Evolutionary conservation across 495 filamentous ascomycete species (phyloP), one percentile per base, ranked within the genome.

Genomic region (Glutinoglossum americanum): DNA sequence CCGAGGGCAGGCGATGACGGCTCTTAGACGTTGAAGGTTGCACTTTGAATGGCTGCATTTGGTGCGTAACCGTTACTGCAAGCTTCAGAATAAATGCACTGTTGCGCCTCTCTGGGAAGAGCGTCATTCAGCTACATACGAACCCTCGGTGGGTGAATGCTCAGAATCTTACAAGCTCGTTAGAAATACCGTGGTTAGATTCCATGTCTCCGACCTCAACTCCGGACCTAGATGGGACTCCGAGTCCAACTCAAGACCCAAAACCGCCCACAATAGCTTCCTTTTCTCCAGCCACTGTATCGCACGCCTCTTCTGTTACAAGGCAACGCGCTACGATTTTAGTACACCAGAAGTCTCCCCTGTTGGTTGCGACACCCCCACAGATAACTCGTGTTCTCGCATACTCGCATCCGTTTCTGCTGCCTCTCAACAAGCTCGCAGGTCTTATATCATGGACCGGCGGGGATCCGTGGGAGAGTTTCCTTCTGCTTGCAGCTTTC

Each of bases 381-480:
- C 83, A 89, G 65, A 80, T 99, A 65, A 97, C 92, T 6, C 78
- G 89, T 51, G 87, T 89, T 0, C 75, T 99, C 55, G 89, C 88
- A 58, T 94, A 96, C 65, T 93, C 87, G 25, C 88, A 96, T 68
- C 88, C 90, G 0, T 97, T 95, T 65, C 72, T 99, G 17, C 70
- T 90, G 30, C 87, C 87, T 21, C 72, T 94, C 44, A 96, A 95
- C 63, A 84, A 81, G 61, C 62, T 92, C 11, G 80, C 78, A 17
- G 90, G 89, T 0, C 72, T 99, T 54, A 62, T 97, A 44, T 93
- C 85, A 70, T 99, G 92, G 92, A 92, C 87, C 19, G 89, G 82
- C 10, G 83, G 77, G 30, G 92, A 99, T 62, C 81, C 89, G 1
- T 97, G 89, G 89, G 87, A 96, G 71, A 93, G 87, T 73, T 99